Conservation (phyloP, 805 yeast genomes). For the Debaryomyces tyrocola region DNA sequence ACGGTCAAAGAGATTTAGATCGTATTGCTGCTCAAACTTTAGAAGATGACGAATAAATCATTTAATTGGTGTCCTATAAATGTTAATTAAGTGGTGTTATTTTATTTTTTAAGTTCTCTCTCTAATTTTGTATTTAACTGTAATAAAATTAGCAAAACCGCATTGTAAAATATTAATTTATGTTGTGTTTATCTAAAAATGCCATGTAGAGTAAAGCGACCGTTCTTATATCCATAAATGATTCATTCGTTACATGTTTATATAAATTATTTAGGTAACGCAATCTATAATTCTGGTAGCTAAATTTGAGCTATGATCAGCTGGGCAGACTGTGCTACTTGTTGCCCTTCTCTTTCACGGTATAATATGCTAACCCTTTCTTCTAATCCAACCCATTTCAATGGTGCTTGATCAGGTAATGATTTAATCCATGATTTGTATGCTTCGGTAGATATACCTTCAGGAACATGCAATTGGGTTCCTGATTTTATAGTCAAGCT, state of each 20-base stretch:
- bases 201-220: background rate
- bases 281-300: conserved; percentile 9
- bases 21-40: conserved; percentile 99
- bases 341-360: conserved; percentile 18
- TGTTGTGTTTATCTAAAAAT: background rate
- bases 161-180: conserved; percentile 17
- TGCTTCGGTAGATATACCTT: conserved; percentile 33
- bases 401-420: conserved; percentile 54
- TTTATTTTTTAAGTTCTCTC: conserved; percentile 8
- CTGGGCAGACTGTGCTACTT: conserved; percentile 12
- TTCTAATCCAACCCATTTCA: conserved; percentile 54
- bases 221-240: background rate
- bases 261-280: conserved; percentile 1
- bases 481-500: conserved; percentile 13
- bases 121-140: conserved; percentile 11
- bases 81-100: conserved; percentile 5
- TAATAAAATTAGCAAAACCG: conserved; percentile 14
- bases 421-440: conserved; percentile 49
- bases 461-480: conserved; percentile 44
- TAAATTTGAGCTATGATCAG: background rate
- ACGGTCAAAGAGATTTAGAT: conserved; percentile 99
- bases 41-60: conserved; percentile 71
- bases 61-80: conserved; percentile 7
- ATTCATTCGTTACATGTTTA: background rate
- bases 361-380: conserved; percentile 41